Base-by-base conservation (phyloP, 768 basidiomycete genomes). In the Termitomyces sp. region DNA sequence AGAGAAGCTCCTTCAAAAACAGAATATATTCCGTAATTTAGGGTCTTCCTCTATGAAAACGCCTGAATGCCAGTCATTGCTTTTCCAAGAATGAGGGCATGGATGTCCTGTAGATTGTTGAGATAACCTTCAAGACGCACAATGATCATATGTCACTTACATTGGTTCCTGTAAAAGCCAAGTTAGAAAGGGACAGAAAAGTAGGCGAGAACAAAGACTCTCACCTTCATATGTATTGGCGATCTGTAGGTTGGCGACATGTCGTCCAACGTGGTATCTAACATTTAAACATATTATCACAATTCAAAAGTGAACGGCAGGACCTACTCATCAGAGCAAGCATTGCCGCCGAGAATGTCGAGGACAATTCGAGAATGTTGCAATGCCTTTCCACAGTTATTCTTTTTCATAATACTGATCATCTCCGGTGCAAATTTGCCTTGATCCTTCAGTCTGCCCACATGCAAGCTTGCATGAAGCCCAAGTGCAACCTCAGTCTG, bases 321-420 rank as follows among this genome's bases (percentile, higher is more conserved):
- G 14, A 50, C 59, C 69, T 66, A 96, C 92, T 98, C 96, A 68
- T 98, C 96, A 36, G 92, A 81, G 57, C 86, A 88, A 4, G 94
- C 96, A 74, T 98, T 98, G 3, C 96, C 96, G 32, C 96, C 96
- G 49, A 98, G 78, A 42, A 97, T 89, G 69, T 98, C 96, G 68
- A 98, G 74, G 48, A 98, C 78, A 60, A 84, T 77, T 37, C 96
- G 81, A 4, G 92, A 77, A 63, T 97, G 92, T 66, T 89, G 79
- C 56, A 98, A 77, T 2, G 96, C 95, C 77, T 96, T 96, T 14
- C 93, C 93, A 67, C 94, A 95, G 68, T 98, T 98, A 70, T 98
- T 98, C 66, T 92, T 83, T 81, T 98, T 98, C 62, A 98, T 81
- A 69, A 98, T 80, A 67, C 92, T 95, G 64, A 98, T 82, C 95